Percentiles rank a stretch among this genome's conserved stretches.
Conservation (phyloP, 805 yeast genomes). For the Zygotorulaspora florentina region DNA sequence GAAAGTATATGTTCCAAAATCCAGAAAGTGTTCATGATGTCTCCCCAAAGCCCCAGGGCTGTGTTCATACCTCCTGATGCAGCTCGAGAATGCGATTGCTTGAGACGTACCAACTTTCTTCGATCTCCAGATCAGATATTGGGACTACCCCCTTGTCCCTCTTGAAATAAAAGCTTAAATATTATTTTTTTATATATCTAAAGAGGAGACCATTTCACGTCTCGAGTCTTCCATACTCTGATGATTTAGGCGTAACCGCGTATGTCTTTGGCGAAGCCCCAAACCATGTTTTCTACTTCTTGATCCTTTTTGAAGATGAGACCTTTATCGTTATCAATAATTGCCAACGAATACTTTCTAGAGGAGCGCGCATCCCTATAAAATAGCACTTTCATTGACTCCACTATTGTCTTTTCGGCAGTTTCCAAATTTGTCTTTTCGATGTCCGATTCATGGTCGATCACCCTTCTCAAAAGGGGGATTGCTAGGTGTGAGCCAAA, state of each 20-base stretch:
- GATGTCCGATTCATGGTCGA: slow-evolving; percentile 74
- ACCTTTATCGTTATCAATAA: slow-evolving; percentile 60
- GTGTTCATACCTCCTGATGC: too few relatives aligned
- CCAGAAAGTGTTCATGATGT: too few relatives aligned
- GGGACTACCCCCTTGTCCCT: too few relatives aligned
- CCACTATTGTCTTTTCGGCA: slow-evolving; percentile 71
- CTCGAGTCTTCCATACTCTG: too few relatives aligned
- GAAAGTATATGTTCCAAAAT: too few relatives aligned
- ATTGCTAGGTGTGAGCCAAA: slow-evolving; percentile 93
- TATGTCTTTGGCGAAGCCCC: slow-evolving; percentile 87
- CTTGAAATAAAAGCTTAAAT: not conserved
- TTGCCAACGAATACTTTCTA: slow-evolving; percentile 78
- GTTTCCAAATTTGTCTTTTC: slow-evolving; percentile 63
- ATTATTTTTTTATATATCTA: not conserved
- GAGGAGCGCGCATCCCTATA: slow-evolving; percentile 95
- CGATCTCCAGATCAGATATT: too few relatives aligned
- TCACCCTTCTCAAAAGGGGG: slow-evolving; percentile 82
- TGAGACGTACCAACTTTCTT: too few relatives aligned
- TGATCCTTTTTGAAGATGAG: slow-evolving; percentile 62
- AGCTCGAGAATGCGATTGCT: too few relatives aligned
- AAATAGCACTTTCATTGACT: slow-evolving; percentile 89
- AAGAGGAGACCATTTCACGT: too few relatives aligned
- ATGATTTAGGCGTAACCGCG: slow-evolving; percentile 61
- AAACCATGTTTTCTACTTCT: slow-evolving; percentile 69
- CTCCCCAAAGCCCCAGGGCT: too few relatives aligned